These are phyloP conservation scores for Aeschynomene evenia DNA, from an alignment of 306 rosid species.

Conservation along the genomic window DNA sequence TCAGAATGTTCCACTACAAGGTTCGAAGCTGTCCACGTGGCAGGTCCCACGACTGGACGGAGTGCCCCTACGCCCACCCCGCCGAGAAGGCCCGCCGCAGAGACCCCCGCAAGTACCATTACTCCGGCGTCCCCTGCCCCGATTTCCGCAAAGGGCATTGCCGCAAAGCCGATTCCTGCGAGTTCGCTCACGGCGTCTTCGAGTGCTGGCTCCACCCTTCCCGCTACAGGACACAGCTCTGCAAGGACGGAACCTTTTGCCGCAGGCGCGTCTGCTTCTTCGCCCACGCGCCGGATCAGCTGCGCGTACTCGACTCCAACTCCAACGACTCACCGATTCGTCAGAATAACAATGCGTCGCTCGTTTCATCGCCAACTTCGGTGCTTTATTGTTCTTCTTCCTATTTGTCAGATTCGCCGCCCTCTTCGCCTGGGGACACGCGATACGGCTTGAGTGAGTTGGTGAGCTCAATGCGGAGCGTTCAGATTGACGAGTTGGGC, in stretches of 20 bases:
- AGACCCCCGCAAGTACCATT: slow-evolving; percentile 67
- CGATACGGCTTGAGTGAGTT: slow-evolving; percentile 39
- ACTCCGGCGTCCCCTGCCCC: slow-evolving; percentile 70
- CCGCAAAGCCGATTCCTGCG: slow-evolving; percentile 66
- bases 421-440: slow-evolving; percentile 39
- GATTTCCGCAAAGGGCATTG: slow-evolving; percentile 79
- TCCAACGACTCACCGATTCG: slow-evolving; percentile 25
- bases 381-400: slow-evolving; percentile 41
- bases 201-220: slow-evolving; percentile 97
- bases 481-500: slow-evolving; percentile 38
- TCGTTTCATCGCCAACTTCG: slow-evolving; percentile 63
- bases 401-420: slow-evolving; percentile 53
- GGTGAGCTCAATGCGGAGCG: slow-evolving; percentile 43
- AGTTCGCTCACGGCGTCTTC: slow-evolving; percentile 88
- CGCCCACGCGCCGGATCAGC: slow-evolving; percentile 80
- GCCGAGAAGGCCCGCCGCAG: slow-evolving; percentile 94
- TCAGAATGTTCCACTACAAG: slow-evolving; percentile 87
- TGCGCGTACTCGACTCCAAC: slow-evolving; percentile 44
- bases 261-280: slow-evolving; percentile 84
- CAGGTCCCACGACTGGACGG: slow-evolving; percentile 89
- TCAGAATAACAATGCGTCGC: neutral
- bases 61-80: slow-evolving; percentile 91
- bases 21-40: slow-evolving; percentile 62
- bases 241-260: slow-evolving; percentile 73
- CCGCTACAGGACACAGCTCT: slow-evolving; percentile 84